phyloP scores from a whole-genome alignment of 2,329 filamentous ascomycete genomes.

The Fusarium sp. region DNA sequence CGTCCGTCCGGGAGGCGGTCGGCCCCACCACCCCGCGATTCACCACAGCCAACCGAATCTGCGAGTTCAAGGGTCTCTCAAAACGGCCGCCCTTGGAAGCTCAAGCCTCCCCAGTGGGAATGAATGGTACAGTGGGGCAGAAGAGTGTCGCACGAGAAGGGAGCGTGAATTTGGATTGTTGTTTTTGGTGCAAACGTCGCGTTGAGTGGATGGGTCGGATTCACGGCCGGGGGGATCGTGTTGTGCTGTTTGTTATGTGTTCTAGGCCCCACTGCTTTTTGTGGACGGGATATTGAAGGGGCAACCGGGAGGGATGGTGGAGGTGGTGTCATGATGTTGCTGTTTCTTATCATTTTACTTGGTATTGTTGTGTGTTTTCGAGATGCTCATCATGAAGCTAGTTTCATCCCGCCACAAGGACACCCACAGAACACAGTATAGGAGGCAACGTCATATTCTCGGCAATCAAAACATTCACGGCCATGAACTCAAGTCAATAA shows the following conservation, averaged over 20 bases:
- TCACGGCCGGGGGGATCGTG: slow-evolving; percentile 30
- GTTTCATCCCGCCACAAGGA: background rate
- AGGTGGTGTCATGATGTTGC: background rate
- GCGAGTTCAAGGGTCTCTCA: slow-evolving; percentile 35
- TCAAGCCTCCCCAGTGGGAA: background rate
- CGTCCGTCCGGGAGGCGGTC: slow-evolving; percentile 31
- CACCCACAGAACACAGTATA: background rate
- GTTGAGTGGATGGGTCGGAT: slow-evolving; percentile 18
- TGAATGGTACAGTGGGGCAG: slow-evolving; percentile 2
- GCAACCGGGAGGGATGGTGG: slow-evolving; percentile 18
- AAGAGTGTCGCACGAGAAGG: background rate
- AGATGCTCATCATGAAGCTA: background rate
- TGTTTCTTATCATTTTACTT: background rate
- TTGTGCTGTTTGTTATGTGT: slow-evolving; percentile 23
- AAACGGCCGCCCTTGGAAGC: slow-evolving; percentile 31
- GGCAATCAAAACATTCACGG: background rate
- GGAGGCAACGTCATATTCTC: background rate
- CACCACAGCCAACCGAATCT: slow-evolving; percentile 45
- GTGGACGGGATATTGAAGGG: slow-evolving; percentile 35
- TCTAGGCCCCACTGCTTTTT: slow-evolving; percentile 11
- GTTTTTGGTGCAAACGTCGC: slow-evolving; percentile 30
- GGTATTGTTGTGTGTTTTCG: background rate
- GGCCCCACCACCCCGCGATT: slow-evolving; percentile 43
- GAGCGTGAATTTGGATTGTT: slow-evolving; percentile 39
- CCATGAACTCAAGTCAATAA: background rate